Percentiles rank a stretch among this genome's conserved stretches.
Evolutionary conservation across 805 yeast genomes (phyloP).

Genomic region (Pichia pseudocactophila): DNA sequence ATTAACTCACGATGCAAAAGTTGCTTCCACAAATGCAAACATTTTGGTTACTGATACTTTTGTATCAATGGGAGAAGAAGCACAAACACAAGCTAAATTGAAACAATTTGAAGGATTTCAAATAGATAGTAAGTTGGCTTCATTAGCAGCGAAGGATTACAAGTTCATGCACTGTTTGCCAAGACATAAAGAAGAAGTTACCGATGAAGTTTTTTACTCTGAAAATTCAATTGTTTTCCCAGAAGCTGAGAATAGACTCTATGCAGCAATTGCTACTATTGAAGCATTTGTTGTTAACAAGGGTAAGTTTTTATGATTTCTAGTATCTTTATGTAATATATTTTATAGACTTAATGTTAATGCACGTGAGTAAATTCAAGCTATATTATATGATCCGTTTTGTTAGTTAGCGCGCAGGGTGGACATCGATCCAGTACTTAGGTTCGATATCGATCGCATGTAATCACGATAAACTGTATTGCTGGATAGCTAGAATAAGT

Average conservation of each 20-base stretch:
- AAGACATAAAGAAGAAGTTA: constrained; percentile 89
- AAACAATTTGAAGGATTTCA: constrained; percentile 83
- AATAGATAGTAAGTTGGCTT: constrained; percentile 58
- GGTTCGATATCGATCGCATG: too few species aligned
- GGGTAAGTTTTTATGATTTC: constrained; percentile 42
- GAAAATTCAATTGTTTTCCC: constrained; percentile 79
- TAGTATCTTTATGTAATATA: neutral
- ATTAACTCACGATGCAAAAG: constrained; percentile 62
- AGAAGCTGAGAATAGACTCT: constrained; percentile 93
- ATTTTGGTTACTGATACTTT: constrained; percentile 93
- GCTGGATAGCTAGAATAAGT: too few species aligned
- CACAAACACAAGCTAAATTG: constrained; percentile 60
- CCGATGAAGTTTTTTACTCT: constrained; percentile 85
- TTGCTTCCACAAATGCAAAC: constrained; percentile 66
- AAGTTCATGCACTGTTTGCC: constrained; percentile 98
- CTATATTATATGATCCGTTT: too few species aligned
- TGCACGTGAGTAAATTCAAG: neutral
- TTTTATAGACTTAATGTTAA: too few species aligned
- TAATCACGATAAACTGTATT: too few species aligned
- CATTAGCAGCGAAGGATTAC: constrained; percentile 61
- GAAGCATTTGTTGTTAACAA: constrained; percentile 84
- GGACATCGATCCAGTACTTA: too few species aligned
- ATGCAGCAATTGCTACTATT: constrained; percentile 91
- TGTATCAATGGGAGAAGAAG: constrained; percentile 96
- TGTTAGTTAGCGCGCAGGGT: too few species aligned